Conservation (phyloP, 495 filamentous ascomycete genomes). For the Poronia punctata region DNA sequence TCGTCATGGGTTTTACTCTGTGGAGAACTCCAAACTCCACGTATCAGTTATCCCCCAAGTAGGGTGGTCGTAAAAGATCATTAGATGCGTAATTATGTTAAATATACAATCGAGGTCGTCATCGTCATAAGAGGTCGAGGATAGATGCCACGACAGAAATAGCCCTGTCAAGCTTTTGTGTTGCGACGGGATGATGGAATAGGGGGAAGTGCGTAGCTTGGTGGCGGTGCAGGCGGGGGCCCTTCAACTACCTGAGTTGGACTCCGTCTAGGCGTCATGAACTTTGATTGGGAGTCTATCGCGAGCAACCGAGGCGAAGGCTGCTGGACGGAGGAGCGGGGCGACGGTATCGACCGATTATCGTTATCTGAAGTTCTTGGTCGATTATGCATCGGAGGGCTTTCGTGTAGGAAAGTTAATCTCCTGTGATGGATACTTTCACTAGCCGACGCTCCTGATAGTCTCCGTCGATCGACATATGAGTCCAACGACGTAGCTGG, state of each 20-base stretch:
- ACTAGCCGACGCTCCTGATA: conserved; percentile 5
- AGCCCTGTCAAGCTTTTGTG: too few relatives aligned
- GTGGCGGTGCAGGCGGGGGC: conserved; percentile 57
- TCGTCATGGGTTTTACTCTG: too few relatives aligned
- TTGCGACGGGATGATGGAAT: conserved; percentile 40
- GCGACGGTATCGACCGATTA: conserved; percentile 21
- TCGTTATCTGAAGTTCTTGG: too few relatives aligned
- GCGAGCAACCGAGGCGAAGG: conserved; percentile 22
- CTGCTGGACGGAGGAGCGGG: conserved; percentile 19
- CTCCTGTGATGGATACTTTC: conserved; percentile 10
- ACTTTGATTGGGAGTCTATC: conserved; percentile 22
- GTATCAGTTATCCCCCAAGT: too few relatives aligned
- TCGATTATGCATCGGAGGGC: conserved; percentile 4
- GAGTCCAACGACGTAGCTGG: conserved; percentile 20
- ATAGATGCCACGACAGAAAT: too few relatives aligned
- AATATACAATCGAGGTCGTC: too few relatives aligned
- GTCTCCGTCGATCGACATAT: conserved; percentile 11
- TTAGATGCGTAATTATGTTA: too few relatives aligned
- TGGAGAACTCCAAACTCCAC: too few relatives aligned
- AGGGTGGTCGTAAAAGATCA: too few relatives aligned
- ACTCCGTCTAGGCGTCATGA: conserved; percentile 41
- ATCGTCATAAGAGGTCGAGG: too few relatives aligned
- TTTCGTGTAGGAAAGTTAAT: conserved; percentile 10
- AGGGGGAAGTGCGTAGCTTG: conserved; percentile 56
- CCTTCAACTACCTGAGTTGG: conserved; percentile 52